Evolutionary conservation across 1,284 basidiomycete genomes (phyloP).

Genomic region (Rhodotorula sp.): DNA sequence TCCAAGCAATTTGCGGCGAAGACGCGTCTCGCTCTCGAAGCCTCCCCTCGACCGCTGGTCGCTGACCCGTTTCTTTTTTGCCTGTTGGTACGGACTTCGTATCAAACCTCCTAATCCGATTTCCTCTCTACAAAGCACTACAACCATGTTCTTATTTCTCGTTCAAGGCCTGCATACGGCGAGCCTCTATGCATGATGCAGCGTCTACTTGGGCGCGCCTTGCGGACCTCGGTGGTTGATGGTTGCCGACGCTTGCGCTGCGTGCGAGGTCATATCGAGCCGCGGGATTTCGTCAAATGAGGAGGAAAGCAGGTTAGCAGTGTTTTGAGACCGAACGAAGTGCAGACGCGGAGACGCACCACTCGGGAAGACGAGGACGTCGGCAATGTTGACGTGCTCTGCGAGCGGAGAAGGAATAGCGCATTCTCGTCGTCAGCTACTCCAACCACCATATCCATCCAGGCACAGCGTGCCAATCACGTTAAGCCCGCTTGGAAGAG

Average conservation of each 20-base stretch:
- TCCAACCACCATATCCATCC: too few species aligned
- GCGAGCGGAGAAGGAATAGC: not conserved
- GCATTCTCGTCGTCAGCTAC: too few species aligned
- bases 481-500: too few species aligned
- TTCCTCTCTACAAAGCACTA: not conserved
- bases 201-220: slow-evolving; percentile 7
- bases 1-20: too few species aligned
- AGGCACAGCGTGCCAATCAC: too few species aligned
- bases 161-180: not conserved
- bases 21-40: too few species aligned
- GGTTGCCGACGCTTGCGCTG: slow-evolving; percentile 31
- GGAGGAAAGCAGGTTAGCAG: not conserved
- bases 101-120: too few species aligned
- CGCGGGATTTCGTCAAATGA: not conserved
- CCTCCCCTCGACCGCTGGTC: too few species aligned
- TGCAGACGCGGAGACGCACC: not conserved
- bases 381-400: slow-evolving; percentile 75
- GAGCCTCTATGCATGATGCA: too few species aligned
- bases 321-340: not conserved
- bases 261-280: not conserved
- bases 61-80: too few species aligned
- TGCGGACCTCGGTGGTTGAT: slow-evolving; percentile 25
- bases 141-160: not conserved
- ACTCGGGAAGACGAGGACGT: slow-evolving; percentile 62
- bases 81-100: too few species aligned